phyloP scores from a whole-genome alignment of 306 rosid species.

The Malus fusca region DNA sequence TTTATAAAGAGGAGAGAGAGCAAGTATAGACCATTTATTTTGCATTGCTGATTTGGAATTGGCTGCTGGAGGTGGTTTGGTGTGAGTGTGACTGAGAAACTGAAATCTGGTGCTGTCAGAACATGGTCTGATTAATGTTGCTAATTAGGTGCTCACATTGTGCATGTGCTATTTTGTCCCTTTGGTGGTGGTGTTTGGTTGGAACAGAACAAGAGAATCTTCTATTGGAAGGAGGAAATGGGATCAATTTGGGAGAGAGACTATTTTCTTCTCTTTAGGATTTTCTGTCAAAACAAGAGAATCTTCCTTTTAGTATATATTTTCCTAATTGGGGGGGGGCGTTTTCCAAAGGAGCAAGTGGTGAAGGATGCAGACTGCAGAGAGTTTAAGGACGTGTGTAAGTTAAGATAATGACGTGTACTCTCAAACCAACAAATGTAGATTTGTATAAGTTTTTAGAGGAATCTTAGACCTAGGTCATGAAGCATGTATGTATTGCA shows the following conservation, averaged over 20 bases:
- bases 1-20: background rate
- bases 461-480: background rate
- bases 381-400: background rate
- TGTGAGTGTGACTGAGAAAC: background rate
- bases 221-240: background rate
- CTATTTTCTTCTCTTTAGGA: background rate
- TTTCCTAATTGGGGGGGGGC: no score
- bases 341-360: background rate
- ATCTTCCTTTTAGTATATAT: background rate
- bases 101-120: background rate
- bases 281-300: background rate
- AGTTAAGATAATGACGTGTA: background rate
- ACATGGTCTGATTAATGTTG: background rate
- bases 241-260: background rate
- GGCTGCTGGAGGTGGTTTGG: background rate
- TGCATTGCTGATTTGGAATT: background rate
- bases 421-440: background rate
- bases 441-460: background rate
- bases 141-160: background rate
- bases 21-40: background rate
- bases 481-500: background rate
- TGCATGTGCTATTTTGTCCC: background rate
- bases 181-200: background rate
- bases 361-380: background rate
- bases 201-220: background rate